Base-by-base conservation (phyloP, 1,284 basidiomycete species). In the Trametes versicolor region DNA sequence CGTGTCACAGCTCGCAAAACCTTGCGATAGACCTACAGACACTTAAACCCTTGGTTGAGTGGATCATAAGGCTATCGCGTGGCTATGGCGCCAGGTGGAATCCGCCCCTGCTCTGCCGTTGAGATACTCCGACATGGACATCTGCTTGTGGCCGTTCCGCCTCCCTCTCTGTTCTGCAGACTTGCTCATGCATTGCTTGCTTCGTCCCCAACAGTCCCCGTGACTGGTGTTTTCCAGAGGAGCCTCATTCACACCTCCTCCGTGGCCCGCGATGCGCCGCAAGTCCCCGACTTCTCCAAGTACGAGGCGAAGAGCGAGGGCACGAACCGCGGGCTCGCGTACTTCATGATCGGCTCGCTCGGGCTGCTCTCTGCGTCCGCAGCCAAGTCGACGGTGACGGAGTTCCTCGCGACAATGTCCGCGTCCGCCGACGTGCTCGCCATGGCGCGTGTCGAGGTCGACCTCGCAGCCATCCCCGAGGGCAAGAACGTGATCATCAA, bases 351-450 rank as follows among this genome's bases (percentile, higher is more conserved):
- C 76, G 98, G 98, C 71, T 91, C 95, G 53, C 88, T 99, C 77
- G 98, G 98, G 78, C 87, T 98, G 71, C 87, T 99, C 77, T 89
- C 95, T 70, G 98, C 98, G 63, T 94, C 95, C 23, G 95, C 91
- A 69, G 97, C 97, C 74, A 98, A 99, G 82, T 95, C 95, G 49
- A 91, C 92, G 71, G 92, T 99, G 68, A 89, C 95, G 70, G 97
- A 98, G 80, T 97, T 99, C 83, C 85, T 99, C 65, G 87, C 93
- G 73, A 97, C 96, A 71, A 97, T 99, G 95, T 87, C 94, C 64
- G 98, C 98, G 23, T 98, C 97, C 52, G 96, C 97, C 41, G 98
- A 99, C 78, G 97, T 99, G 55, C 89, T 99, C 73, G 98, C 98
- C 58, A 87, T 99, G 71, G 98, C 98, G 72, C 99, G 99, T 85